Evolutionary conservation across 192 early-diverging fungal species (phyloP).

Genomic region (Dispira simplex): DNA sequence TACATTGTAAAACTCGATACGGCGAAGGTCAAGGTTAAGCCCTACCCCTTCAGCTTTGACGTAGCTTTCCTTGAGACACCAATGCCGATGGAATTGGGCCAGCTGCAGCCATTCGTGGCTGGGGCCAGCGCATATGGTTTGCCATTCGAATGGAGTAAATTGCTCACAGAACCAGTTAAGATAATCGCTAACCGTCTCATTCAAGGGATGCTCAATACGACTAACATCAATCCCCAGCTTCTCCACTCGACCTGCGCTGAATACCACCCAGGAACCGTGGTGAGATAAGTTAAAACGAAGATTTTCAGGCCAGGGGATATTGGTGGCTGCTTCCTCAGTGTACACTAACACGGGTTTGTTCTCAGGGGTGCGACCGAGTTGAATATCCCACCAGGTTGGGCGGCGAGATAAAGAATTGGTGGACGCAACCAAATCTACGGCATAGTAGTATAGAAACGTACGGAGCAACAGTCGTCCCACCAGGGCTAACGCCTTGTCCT

Average conservation of each 20-base stretch:
- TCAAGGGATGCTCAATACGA: background rate
- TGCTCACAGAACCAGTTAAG: background rate
- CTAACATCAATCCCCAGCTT: conserved; percentile 19
- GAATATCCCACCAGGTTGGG: conserved; percentile 1
- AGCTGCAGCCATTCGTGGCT: background rate
- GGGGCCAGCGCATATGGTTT: background rate
- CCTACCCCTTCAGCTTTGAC: conserved; percentile 24
- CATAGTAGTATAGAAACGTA: background rate
- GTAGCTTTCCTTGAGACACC: conserved; percentile 25
- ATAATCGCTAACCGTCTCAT: background rate
- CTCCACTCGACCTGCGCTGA: conserved; percentile 12
- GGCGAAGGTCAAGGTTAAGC: conserved; percentile 17
- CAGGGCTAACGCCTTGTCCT: conserved; percentile 13
- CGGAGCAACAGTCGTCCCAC: conserved; percentile 15
- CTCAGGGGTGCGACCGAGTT: background rate
- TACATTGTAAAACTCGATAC: conserved; percentile 15
- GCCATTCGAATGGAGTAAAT: conserved; percentile 12
- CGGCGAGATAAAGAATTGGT: background rate
- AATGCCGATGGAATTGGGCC: conserved; percentile 15
- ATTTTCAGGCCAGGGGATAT: background rate
- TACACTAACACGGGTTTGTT: conserved; percentile 1
- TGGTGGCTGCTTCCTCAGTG: background rate
- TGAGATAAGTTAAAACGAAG: conserved; percentile 22
- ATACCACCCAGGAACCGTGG: conserved; percentile 22
- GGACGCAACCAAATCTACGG: background rate